Evolutionary conservation across 1,139 yeast species (phyloP), one percentile per base, ranked within the genome.

Genomic region (Meyerozyma sp.): DNA sequence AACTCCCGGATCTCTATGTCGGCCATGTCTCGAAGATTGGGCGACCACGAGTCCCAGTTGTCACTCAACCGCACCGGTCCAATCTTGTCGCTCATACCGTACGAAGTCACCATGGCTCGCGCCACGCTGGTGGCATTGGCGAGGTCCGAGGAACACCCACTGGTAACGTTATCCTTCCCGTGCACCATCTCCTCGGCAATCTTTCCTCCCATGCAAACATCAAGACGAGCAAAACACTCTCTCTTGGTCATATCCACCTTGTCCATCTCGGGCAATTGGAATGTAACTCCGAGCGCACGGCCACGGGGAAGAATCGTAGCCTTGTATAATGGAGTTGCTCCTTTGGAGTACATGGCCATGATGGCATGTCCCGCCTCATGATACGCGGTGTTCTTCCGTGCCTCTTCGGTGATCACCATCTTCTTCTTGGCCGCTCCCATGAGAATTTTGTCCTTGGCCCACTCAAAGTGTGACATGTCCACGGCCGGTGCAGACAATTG

Each of bases 321-420:
- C 66, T 93, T 93, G 68, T 94, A 94, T 47, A 94, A 75, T 3
- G 96, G 91, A 6, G 96, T 90, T 8, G 98, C 98, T n/a, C 96
- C 97, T 9, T 83, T 82, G 9, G 96, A 88, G 65, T 78, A 93
- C 80, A 93, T 77, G 5, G 98, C 98, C 88, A 91, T 89, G 47
- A 93, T 88, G 4, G 98, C 98, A 67, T 93, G 99, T 3, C 99
- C 99, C 8, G 98, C 99, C 69, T 93, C 99, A 66, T 93, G 99
- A 64, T 83, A 94, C 2, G 98, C 98, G 16, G 98, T 94, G 54
- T 93, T 91, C 54, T 79, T 81, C 63, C 98, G 81, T 0, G 95
- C 80, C 53, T 93, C 97, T 63, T 93, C 97, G 23, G 98, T 91
- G 67, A 93, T 79, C 42, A 93, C 97, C 98, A 91, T 91, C 42